Evolutionary conservation across 176 grass and related monocot species (phyloP).

Genomic region (Oryza meyeriana): DNA sequence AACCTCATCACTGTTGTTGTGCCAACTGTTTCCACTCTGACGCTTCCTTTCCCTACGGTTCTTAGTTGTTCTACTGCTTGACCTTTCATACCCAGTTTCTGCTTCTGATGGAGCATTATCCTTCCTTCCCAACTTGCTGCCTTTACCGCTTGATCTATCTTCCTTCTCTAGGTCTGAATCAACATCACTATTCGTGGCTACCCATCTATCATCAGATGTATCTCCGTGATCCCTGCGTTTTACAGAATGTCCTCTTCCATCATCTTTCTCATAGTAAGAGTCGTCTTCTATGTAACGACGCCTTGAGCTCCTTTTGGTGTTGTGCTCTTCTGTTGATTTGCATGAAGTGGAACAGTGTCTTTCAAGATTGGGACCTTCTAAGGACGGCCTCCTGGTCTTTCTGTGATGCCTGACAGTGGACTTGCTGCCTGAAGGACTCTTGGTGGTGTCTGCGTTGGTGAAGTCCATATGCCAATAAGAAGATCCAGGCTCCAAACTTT

Average conservation of each 20-base stretch:
- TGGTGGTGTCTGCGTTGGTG: constrained; percentile 23
- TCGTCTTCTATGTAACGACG: not conserved
- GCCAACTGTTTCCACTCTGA: constrained; percentile 18
- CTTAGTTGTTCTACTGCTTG: not conserved
- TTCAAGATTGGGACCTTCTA: constrained; percentile 25
- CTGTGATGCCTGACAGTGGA: constrained; percentile 30
- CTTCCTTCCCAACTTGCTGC: constrained; percentile 5
- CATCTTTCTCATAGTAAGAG: constrained; percentile 25
- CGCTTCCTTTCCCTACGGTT: constrained; percentile 35
- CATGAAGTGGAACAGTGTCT: not conserved
- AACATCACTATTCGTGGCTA: constrained; percentile 31
- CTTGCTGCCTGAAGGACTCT: constrained; percentile 28
- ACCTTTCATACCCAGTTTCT: constrained; percentile 20
- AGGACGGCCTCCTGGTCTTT: constrained; percentile 21
- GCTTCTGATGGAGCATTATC: not conserved
- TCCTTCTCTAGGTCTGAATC: constrained; percentile 24
- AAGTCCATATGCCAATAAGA: constrained; percentile 30
- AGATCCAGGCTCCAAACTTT: constrained; percentile 29
- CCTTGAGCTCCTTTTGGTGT: constrained; percentile 12
- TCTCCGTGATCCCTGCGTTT: constrained; percentile 16
- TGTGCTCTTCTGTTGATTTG: constrained; percentile 8
- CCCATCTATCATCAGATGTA: constrained; percentile 32
- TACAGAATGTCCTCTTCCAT: constrained; percentile 10
- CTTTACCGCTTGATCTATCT: constrained; percentile 8
- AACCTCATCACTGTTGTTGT: not conserved